These are phyloP conservation scores for Zygosaccharomyces pseudobailii DNA, from an alignment of 1,139 yeast species.

Conservation along the genomic window DNA sequence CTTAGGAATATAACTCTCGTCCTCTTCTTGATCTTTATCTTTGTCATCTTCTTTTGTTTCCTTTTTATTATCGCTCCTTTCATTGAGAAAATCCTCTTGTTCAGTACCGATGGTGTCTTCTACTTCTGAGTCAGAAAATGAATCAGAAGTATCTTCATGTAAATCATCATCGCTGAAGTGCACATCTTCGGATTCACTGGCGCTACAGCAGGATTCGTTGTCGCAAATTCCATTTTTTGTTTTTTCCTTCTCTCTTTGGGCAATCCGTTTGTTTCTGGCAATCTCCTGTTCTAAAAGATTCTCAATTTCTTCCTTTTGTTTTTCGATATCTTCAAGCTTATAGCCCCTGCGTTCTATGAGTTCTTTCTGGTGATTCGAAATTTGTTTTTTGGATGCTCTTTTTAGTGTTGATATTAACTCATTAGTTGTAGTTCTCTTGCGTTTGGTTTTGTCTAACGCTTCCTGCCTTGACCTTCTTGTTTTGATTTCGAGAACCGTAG, in stretches of 20 bases:
- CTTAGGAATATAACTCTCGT: conserved; percentile 15
- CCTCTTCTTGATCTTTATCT: conserved; percentile 12
- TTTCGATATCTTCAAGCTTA: conserved; percentile 29
- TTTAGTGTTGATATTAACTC: conserved; percentile 29
- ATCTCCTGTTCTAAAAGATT: conserved; percentile 60
- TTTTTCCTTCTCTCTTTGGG: conserved; percentile 45
- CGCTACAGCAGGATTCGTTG: conserved; percentile 12
- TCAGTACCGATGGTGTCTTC: conserved; percentile 13
- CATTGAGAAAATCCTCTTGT: conserved; percentile 6
- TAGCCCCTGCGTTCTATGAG: conserved; percentile 26
- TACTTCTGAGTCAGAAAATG: too few species aligned
- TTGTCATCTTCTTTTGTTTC: background rate
- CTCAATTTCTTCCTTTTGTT: conserved; percentile 38
- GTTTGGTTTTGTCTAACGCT: conserved; percentile 8
- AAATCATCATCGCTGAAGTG: conserved; percentile 30
- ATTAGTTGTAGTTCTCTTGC: conserved; percentile 20
- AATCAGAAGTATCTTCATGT: conserved; percentile 9
- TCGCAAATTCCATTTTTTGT: conserved; percentile 35
- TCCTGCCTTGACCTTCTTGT: conserved; percentile 34
- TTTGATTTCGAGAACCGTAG: conserved; percentile 35
- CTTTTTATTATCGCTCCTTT: conserved; percentile 11
- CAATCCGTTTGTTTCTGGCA: conserved; percentile 46
- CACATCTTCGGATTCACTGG: conserved; percentile 15
- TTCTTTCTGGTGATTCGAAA: conserved; percentile 29
- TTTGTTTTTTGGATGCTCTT: conserved; percentile 34